Evolutionary conservation across 2,329 filamentous ascomycete genomes (phyloP).

Genomic region (Camillea tinctor): DNA sequence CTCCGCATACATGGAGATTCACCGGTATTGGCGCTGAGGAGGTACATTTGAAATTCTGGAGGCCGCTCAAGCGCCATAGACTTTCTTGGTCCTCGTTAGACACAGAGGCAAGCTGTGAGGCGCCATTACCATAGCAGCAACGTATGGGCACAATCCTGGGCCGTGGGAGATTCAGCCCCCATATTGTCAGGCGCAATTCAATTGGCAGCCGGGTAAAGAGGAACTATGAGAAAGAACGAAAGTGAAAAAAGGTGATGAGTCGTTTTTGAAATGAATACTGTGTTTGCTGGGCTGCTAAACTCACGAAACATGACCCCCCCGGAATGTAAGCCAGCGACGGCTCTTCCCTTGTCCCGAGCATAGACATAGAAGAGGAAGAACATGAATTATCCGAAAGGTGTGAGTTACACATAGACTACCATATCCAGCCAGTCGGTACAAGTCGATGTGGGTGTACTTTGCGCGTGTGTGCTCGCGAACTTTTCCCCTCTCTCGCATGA

Average conservation of each 20-base stretch:
- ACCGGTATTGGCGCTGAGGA: constrained; percentile 42
- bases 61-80: neutral
- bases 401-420: neutral
- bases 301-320: constrained; percentile 11
- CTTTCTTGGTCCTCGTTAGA: neutral
- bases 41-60: constrained; percentile 29
- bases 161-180: constrained; percentile 43
- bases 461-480: no score
- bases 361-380: neutral
- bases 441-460: no score
- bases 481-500: no score
- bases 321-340: neutral
- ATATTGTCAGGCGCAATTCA: constrained; percentile 48
- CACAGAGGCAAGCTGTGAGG: constrained; percentile 15
- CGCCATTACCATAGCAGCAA: constrained; percentile 34
- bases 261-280: neutral
- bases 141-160: constrained; percentile 44
- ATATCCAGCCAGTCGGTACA: neutral
- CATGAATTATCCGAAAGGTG: neutral
- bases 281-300: constrained; percentile 3
- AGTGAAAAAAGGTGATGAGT: neutral
- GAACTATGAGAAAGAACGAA: constrained; percentile 29
- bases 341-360: neutral
- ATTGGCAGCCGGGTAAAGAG: constrained; percentile 43
- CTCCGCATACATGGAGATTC: constrained; percentile 46